phyloP scores from a whole-genome alignment of 2,329 filamentous ascomycete species.

The Laburnicola sp. region DNA sequence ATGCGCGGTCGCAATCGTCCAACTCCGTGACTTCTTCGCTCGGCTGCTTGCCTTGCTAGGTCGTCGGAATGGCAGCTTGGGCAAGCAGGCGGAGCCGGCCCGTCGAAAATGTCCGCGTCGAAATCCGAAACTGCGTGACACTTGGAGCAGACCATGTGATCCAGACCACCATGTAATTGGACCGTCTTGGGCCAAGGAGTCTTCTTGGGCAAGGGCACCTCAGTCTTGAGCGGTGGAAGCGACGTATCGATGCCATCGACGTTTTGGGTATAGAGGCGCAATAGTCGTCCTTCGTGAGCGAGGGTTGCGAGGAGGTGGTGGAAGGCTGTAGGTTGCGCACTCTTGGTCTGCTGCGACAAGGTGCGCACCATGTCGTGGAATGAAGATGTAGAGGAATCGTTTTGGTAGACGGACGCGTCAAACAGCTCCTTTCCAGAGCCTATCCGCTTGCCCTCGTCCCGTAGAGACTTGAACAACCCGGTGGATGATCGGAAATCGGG shows the following conservation, averaged over 20 bases:
- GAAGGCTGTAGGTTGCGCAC: conserved; percentile 81
- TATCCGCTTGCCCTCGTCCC: conserved; percentile 86
- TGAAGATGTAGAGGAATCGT: conserved; percentile 81
- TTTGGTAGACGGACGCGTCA: conserved; percentile 95
- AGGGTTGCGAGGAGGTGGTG: conserved; percentile 92
- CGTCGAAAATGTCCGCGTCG: conserved; percentile 76
- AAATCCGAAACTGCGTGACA: conserved; percentile 78
- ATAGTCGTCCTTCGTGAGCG: conserved; percentile 79
- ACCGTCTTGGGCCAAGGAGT: conserved; percentile 92
- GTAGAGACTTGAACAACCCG: conserved; percentile 84
- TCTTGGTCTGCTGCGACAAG: conserved; percentile 75
- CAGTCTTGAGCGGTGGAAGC: conserved; percentile 76
- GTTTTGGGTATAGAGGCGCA: conserved; percentile 94
- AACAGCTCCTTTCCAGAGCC: conserved; percentile 94
- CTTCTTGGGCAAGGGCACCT: conserved; percentile 78
- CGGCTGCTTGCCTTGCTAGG: conserved; percentile 72
- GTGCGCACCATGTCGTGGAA: conserved; percentile 97
- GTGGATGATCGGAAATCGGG: conserved; percentile 93
- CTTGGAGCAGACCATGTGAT: conserved; percentile 97
- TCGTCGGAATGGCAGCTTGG: conserved; percentile 74
- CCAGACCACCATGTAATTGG: conserved; percentile 88
- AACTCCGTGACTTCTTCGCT: conserved; percentile 91
- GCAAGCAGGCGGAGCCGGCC: conserved; percentile 81
- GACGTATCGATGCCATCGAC: conserved; percentile 93
- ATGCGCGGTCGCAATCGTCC: conserved; percentile 88